Base-by-base conservation (phyloP, 1,284 basidiomycete genomes). In the Fomes fomentarius region DNA sequence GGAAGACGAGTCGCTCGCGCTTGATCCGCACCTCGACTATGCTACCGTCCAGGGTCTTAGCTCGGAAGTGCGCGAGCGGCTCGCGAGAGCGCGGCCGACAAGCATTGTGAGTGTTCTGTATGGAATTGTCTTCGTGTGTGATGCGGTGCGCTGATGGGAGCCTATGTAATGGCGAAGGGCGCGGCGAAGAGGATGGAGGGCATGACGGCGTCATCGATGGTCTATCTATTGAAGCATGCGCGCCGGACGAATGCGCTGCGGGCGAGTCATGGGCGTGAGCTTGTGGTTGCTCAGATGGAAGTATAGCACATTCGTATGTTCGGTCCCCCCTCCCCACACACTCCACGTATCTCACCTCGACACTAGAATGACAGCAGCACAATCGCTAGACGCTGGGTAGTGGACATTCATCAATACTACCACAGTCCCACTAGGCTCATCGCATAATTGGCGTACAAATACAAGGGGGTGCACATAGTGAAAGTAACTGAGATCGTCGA, bases 151-250 rank as follows among this genome's bases (percentile, higher is more conserved):
- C 43, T 50, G 35, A 57, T 50, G 10, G 8, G 19, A 14, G 37
- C 38, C 15, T 44, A n/a, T 38, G 28, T 12, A 12, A 12, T 6
- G 7, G 28, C 7, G 28, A 30, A 93, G 91, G 92, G 91, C 21
- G 87, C 88, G 12, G 92, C 87, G 15, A 92, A 92, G 67, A 76
- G 92, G 30, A 92, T 94, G 84, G 91, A 94, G 64, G 91, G 91
- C 7, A 91, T 94, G 82, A 94, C 92, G 7, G 89, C 91, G 2
- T 78, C 85, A 0, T 83, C 83, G 1, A 73, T 89, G 17, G 76
- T 92, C 8, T 76, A 77, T 39, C 67, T 94, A 25, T 71, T 93
- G 53, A 80, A 80, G 60, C 78, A 89, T 66, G 83, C 88, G 11
- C 85, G 83, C 61, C 66, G 72, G 56, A 73, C 69, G 14, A 60